Conservation (phyloP, 441 rosid species). For the Viola pubescens region DNA sequence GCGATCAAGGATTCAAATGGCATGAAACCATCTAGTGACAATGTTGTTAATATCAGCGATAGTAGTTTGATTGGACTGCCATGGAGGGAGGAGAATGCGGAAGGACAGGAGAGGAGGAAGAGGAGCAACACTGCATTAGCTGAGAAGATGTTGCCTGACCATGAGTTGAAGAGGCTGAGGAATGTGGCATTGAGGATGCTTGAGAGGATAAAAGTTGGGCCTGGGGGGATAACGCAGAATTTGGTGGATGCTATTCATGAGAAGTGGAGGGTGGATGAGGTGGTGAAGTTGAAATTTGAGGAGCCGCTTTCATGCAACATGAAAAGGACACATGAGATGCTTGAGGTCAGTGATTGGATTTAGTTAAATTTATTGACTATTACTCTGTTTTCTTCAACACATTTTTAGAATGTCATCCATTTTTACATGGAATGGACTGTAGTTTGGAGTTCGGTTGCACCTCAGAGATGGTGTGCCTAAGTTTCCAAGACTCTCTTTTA, state of each 20-base stretch:
- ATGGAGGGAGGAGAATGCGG: slow-evolving; percentile 28
- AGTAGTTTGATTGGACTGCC: slow-evolving; percentile 28
- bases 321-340: slow-evolving; percentile 67
- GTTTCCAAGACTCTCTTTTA: neutral
- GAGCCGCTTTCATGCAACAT: slow-evolving; percentile 63
- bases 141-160: slow-evolving; percentile 56
- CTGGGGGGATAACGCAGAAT: slow-evolving; percentile 63
- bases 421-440: too few relatives aligned
- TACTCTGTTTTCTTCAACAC: neutral
- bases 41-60: slow-evolving; percentile 12
- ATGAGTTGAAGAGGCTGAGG: slow-evolving; percentile 70
- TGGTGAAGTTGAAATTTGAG: slow-evolving; percentile 73
- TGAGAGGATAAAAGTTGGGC: slow-evolving; percentile 73
- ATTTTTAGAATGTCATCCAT: too few relatives aligned
- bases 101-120: slow-evolving; percentile 29
- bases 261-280: slow-evolving; percentile 74
- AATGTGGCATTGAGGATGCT: slow-evolving; percentile 68
- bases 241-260: slow-evolving; percentile 61
- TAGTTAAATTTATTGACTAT: neutral
- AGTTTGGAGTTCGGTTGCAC: too few relatives aligned
- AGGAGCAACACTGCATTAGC: slow-evolving; percentile 46
- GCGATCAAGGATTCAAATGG: slow-evolving; percentile 1
- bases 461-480: neutral
- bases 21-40: neutral
- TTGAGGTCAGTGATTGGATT: slow-evolving; percentile 61